Percentiles rank a stretch among this genome's conserved stretches.
Conservation (phyloP, 2,329 filamentous ascomycete genomes). For the Aspergillus quadricinctus region DNA sequence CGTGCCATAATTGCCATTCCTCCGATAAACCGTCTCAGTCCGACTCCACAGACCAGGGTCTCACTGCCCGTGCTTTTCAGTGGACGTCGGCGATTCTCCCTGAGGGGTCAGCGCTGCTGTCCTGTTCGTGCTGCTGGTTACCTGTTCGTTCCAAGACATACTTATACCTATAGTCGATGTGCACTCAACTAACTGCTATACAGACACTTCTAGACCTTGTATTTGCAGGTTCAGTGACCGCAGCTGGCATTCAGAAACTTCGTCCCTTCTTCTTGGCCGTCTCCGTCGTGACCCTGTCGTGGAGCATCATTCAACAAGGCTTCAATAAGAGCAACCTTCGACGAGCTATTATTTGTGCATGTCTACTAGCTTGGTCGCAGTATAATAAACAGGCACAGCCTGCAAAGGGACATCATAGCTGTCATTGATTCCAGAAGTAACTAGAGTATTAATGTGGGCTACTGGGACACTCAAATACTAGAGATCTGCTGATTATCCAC, state of each 20-base stretch:
- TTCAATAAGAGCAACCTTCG: conserved; percentile 10
- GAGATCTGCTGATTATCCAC: too few species aligned
- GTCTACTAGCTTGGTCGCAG: conserved; percentile 11
- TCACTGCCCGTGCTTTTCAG: neutral
- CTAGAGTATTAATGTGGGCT: too few species aligned
- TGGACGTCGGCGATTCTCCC: conserved; percentile 5
- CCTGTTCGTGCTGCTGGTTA: conserved; percentile 12
- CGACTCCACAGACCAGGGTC: neutral
- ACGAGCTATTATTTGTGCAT: conserved; percentile 12
- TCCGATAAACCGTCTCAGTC: neutral
- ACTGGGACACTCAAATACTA: too few species aligned
- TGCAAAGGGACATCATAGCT: conserved; percentile 8
- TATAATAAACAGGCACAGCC: conserved; percentile 4
- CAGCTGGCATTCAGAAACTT: conserved; percentile 9
- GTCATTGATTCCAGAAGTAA: conserved; percentile 6
- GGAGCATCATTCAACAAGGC: conserved; percentile 10
- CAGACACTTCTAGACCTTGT: conserved; percentile 14
- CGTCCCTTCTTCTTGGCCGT: conserved; percentile 10
- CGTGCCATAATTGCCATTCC: neutral
- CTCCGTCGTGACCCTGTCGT: conserved; percentile 11
- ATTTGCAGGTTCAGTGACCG: conserved; percentile 15
- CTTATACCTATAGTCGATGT: too few species aligned
- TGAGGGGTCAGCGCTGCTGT: conserved; percentile 14
- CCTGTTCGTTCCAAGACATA: conserved; percentile 3
- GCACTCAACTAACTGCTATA: neutral